Base-by-base conservation (phyloP, 164 flowering plant species). In the Vitis amurensis region DNA sequence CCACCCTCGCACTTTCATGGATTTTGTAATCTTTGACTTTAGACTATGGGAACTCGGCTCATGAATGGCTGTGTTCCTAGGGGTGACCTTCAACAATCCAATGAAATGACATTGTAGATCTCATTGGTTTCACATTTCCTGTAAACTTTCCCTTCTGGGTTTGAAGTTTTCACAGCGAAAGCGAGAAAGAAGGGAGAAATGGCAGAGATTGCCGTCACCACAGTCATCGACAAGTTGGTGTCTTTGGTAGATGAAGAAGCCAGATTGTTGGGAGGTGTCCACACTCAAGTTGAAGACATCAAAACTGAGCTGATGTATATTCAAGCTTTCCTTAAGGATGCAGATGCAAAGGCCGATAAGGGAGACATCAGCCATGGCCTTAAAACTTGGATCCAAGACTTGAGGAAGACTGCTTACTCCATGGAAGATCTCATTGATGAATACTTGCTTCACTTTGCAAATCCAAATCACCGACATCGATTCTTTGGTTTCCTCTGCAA, bases 361-460 rank as follows among this genome's bases (percentile, higher is more conserved):
- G 59, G 55, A 49, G 63, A 47, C 19, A 9, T 7, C 1, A 59
- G 23, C 12, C 13, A 59, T 16, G 49, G 53, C 4, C 49, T 69
- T 1, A 64, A 37, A 15, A 12, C 14, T 3, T 70, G 75, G 75
- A 72, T 78, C 50, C 57, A 59, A 16, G 66, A 74, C 9, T 66
- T 78, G 9, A 59, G 75, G 23, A 66, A 71, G 1, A 59, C 50
- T 1, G 66, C 77, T 13, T 67, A 58, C 23, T 23, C 27, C 19
- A 59, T 64, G 0, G 79, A 76, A 56, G 76, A 72, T 49, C 64
- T 73, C 1, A 23, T 76, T 14, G 78, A 72, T 29, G 62, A 29
- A 3, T 72, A 59, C 60, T 10, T 50, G 59, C 67, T 48, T 30
- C 55, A 10, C n/a, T 14, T 59, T 16, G 50, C 73, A 19, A 59